Conservation (phyloP, 2,329 filamentous ascomycete species). For the Myriosclerotinia curreyana region DNA sequence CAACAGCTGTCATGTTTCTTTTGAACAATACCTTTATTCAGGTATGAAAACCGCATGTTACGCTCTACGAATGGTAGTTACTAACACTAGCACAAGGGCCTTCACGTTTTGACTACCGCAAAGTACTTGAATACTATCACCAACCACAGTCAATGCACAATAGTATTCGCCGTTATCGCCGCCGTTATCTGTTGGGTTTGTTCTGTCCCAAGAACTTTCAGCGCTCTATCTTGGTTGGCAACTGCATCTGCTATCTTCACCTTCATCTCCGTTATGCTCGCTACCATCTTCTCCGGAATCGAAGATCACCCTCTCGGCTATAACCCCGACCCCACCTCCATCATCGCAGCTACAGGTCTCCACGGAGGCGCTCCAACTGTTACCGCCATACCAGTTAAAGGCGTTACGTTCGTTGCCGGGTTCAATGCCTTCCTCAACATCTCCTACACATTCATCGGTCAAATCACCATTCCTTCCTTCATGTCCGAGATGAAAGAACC, state of each 20-base stretch:
- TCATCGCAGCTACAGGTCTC: constrained; percentile 32
- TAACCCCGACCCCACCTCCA: constrained; percentile 46
- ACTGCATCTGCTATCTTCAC: constrained; percentile 82
- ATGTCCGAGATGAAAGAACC: constrained; percentile 87
- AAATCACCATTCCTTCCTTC: constrained; percentile 90
- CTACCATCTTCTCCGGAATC: constrained; percentile 76
- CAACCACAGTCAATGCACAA: constrained; percentile 68
- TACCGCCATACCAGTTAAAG: constrained; percentile 60
- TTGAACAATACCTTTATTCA: constrained; percentile 93
- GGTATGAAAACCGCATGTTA: constrained; percentile 41
- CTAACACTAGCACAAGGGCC: constrained; percentile 49
- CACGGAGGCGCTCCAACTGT: constrained; percentile 62
- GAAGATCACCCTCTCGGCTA: constrained; percentile 71
- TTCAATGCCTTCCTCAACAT: constrained; percentile 94
- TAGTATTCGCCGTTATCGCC: constrained; percentile 73
- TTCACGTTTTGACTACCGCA: constrained; percentile 80
- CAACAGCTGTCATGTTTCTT: constrained; percentile 80
- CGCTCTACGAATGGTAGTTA: neutral
- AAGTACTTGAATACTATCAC: constrained; percentile 91
- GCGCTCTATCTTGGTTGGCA: constrained; percentile 73
- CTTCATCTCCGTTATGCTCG: constrained; percentile 82
- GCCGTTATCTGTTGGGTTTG: constrained; percentile 72
- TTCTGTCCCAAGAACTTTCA: constrained; percentile 84
- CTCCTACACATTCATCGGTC: constrained; percentile 92
- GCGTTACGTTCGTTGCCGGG: constrained; percentile 76